Percentiles rank a stretch among this genome's conserved stretches.
These are phyloP conservation scores for Diaporthe nobilis DNA, from an alignment of 2,329 filamentous ascomycete species.

Conservation along the genomic window DNA sequence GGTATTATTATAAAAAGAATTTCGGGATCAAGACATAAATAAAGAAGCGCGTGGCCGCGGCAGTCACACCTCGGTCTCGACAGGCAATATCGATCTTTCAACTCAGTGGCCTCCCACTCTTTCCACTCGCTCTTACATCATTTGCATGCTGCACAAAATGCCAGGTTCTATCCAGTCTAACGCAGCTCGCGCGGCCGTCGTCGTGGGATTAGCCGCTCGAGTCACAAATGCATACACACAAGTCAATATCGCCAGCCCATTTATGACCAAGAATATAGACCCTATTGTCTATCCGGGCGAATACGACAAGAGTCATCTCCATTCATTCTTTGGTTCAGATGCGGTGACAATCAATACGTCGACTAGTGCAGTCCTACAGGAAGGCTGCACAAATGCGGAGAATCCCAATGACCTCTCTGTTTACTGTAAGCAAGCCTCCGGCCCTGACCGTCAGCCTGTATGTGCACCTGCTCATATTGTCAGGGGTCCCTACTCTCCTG, in stretches of 20 bases:
- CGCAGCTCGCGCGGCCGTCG: background rate
- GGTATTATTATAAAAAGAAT: no score
- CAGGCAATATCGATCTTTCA: no score
- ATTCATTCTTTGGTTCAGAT: slow-evolving; percentile 55
- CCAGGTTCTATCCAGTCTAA: background rate
- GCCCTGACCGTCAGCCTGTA: no score
- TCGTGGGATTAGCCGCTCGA: background rate
- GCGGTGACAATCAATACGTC: slow-evolving; percentile 50
- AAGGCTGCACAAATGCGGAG: slow-evolving; percentile 47
- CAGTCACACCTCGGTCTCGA: no score
- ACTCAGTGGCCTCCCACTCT: no score
- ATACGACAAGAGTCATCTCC: slow-evolving; percentile 51
- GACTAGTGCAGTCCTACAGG: slow-evolving; percentile 49
- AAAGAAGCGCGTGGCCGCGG: background rate
- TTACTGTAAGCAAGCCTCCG: slow-evolving; percentile 43
- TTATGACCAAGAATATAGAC: slow-evolving; percentile 53
- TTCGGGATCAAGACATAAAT: background rate
- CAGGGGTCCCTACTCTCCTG: slow-evolving; percentile 42
- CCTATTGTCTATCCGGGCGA: slow-evolving; percentile 52
- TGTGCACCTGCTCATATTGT: background rate
- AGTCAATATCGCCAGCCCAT: slow-evolving; percentile 44
- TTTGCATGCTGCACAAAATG: background rate
- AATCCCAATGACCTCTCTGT: slow-evolving; percentile 50
- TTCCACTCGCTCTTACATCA: background rate
- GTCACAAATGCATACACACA: slow-evolving; percentile 46